phyloP scores from a whole-genome alignment of 371 early-diverging fungal genomes.

The Rhizopus microsporus region DNA sequence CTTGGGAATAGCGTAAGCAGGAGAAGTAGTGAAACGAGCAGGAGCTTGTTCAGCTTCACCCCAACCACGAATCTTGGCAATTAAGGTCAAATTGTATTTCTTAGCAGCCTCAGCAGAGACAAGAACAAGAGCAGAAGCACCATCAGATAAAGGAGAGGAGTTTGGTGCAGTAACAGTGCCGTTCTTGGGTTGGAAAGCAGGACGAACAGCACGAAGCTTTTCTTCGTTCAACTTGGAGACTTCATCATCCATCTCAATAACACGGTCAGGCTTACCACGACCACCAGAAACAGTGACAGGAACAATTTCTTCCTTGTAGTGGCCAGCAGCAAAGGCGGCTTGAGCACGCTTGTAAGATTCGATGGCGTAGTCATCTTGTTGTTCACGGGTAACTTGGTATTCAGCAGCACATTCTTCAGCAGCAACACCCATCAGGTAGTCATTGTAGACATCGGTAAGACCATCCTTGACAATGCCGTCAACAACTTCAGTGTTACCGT shows the following conservation, averaged over 20 bases:
- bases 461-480: constrained; percentile 95
- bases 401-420: constrained; percentile 93
- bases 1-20: constrained; percentile 90
- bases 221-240: constrained; percentile 66
- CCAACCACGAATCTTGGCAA: constrained; percentile 76
- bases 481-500: constrained; percentile 80
- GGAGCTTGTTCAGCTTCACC: constrained; percentile 83
- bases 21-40: constrained; percentile 90
- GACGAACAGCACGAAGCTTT: constrained; percentile 86
- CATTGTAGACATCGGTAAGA: constrained; percentile 87
- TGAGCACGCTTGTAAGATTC: constrained; percentile 87
- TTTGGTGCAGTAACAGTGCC: constrained; percentile 97
- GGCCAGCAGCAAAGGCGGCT: constrained; percentile 74
- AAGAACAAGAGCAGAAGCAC: constrained; percentile 92
- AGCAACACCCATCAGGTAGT: constrained; percentile 90
- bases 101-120: constrained; percentile 78
- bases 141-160: constrained; percentile 92
- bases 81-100: constrained; percentile 70
- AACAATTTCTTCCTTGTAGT: constrained; percentile 85
- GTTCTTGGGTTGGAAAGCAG: constrained; percentile 84
- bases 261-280: constrained; percentile 81
- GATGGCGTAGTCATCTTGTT: constrained; percentile 91
- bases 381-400: constrained; percentile 76
- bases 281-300: constrained; percentile 84
- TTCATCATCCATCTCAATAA: constrained; percentile 83